Evolutionary conservation across 352 stramenopile species (phyloP).

Genomic region (Pythium aristosporum): DNA sequence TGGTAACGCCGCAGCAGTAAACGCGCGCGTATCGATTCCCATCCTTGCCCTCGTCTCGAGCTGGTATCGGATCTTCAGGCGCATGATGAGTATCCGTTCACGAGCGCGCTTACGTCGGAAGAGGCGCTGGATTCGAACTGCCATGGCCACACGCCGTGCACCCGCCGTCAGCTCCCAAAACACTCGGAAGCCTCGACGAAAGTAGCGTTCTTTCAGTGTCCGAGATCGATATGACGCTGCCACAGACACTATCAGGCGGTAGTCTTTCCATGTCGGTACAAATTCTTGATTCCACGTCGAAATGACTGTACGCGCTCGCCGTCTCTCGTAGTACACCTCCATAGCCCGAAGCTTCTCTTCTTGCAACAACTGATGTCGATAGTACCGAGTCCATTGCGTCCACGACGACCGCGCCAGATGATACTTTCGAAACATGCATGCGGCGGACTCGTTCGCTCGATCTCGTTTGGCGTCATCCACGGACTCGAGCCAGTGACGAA

Average conservation of each 20-base stretch:
- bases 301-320: neutral
- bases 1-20: conserved; percentile 22
- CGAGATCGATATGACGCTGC: conserved; percentile 19
- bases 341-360: conserved; percentile 14
- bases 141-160: conserved; percentile 29
- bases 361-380: conserved; percentile 15
- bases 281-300: conserved; percentile 20
- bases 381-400: conserved; percentile 25
- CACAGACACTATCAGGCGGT: conserved; percentile 24
- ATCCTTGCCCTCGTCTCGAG: conserved; percentile 25
- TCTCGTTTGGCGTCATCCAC: conserved; percentile 2
- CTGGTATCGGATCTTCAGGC: conserved; percentile 38
- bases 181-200: conserved; percentile 24
- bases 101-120: conserved; percentile 33
- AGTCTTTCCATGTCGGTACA: conserved; percentile 31
- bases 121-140: conserved; percentile 32
- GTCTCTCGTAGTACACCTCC: conserved; percentile 12
- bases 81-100: conserved; percentile 31
- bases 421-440: neutral
- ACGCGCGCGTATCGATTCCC: conserved; percentile 21
- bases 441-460: neutral
- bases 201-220: conserved; percentile 27
- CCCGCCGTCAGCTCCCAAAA: conserved; percentile 42
- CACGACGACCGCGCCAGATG: conserved; percentile 5
- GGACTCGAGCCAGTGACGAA: conserved; percentile 16